Evolutionary conservation across 768 basidiomycete species (phyloP), one percentile per base, ranked within the genome.

Genomic region (Boletus fagicola): DNA sequence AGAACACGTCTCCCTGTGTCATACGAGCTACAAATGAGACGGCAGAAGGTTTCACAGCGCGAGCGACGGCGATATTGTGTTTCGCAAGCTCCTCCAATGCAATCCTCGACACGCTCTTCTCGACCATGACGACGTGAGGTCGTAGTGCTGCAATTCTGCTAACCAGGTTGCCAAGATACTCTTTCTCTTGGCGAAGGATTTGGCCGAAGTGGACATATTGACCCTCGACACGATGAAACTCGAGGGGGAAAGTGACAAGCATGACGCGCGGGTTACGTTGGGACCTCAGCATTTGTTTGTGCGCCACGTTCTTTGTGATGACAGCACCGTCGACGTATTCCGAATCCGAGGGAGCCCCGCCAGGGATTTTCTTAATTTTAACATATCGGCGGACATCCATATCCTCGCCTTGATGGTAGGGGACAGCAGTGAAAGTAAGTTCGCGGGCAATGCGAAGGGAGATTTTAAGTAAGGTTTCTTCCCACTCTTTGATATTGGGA

Each of bases 321-420:
- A 98, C 94, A 5, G 90, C 92, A 13, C 97, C 97, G 53, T 94
- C 90, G 45, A 99, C 92, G 69, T 94, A 98, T 76, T 99, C 97
- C 5, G 94, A 97, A 71, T 99, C 93, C 28, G 78, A 82, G 20
- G 96, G 94, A 38, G 83, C 78, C 5, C 97, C 97, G 24, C 97
- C 97, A 0, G 97, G 96, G 16, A 98, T 89, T 74, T 96, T 96
- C 78, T 99, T 98, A 74, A 98, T 95, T 76, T 98, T 98, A 47
- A 98, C 94, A 64, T 96, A 97, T 39, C 88, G 84, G 33, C 96
- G 80, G 24, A 97, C 88, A 71, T 98, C 97, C 86, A 98, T 94
- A 61, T 92, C 90, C 64, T 94, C 91, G 2, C 93, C 93, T 68
- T 92, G 87, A 6, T 87, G 82, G 61, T 92, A 86, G 10, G 82